Evolutionary conservation across 2,329 filamentous ascomycete species (phyloP).

Genomic region (Cyphellophora europaea): DNA sequence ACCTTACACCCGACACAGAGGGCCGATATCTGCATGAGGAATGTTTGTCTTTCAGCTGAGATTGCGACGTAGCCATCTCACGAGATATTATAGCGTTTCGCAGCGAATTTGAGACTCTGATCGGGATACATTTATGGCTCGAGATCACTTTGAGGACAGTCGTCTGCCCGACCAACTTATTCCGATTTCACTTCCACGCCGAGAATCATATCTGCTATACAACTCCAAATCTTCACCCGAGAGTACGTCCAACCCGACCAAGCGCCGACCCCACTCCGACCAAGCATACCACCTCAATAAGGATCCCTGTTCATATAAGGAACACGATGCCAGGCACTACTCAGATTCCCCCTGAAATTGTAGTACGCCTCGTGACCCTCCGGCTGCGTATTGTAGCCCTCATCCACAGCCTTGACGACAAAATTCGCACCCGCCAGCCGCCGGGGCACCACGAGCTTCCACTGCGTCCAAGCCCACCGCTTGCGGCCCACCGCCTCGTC

Average conservation of each 20-base stretch:
- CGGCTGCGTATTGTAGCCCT: constrained; percentile 58
- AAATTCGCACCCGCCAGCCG: constrained; percentile 43
- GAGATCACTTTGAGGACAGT: background rate
- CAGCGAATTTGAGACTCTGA: constrained; percentile 1
- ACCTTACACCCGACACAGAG: constrained; percentile 1
- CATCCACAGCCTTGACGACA: constrained; percentile 58
- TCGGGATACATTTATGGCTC: background rate
- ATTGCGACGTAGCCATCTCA: background rate
- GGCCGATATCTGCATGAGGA: constrained; percentile 1
- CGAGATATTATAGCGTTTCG: constrained; percentile 1
- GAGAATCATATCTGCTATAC: constrained; percentile 1
- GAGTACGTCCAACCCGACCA: background rate
- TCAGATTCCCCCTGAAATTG: constrained; percentile 56
- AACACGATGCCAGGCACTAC: constrained; percentile 59
- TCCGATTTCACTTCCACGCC: background rate
- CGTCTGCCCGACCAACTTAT: constrained; percentile 1
- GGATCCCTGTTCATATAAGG: constrained; percentile 5
- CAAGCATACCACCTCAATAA: constrained; percentile 1
- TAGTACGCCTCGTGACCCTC: constrained; percentile 37
- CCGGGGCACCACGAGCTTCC: constrained; percentile 40
- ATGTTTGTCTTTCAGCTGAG: constrained; percentile 1
- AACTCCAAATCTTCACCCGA: background rate
- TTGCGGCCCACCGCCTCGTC: constrained; percentile 40
- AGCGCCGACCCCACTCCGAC: constrained; percentile 1
- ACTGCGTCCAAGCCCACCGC: constrained; percentile 56